Percentiles rank a stretch among this genome's conserved stretches.
phyloP scores from a whole-genome alignment of 768 basidiomycete species.

The Dacryopinax spathularia region DNA sequence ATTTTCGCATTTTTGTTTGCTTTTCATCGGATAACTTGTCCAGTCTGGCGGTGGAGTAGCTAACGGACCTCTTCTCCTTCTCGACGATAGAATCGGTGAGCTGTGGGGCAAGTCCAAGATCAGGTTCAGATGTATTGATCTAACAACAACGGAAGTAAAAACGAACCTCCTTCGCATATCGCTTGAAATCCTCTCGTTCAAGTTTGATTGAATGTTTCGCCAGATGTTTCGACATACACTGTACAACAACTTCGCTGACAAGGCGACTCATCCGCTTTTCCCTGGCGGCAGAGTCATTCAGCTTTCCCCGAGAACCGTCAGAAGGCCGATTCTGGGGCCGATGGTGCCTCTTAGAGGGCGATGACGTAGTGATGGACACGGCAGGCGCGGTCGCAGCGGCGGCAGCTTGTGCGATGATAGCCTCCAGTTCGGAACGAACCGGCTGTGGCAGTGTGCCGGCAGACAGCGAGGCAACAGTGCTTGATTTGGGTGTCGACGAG shows the following conservation, averaged over 20 bases:
- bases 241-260: conserved; percentile 80
- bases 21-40: conserved; percentile 79
- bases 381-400: conserved; percentile 15
- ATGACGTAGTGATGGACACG: background rate
- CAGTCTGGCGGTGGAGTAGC: conserved; percentile 58
- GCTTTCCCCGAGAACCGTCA: background rate
- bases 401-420: conserved; percentile 27
- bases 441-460: conserved; percentile 6
- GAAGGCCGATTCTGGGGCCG: background rate
- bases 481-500: background rate
- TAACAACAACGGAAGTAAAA: background rate
- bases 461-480: background rate
- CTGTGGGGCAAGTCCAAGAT: conserved; percentile 28
- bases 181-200: conserved; percentile 76
- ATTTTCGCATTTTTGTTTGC: conserved; percentile 76
- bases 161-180: conserved; percentile 82
- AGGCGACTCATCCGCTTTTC: conserved; percentile 75
- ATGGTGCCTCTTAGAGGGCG: background rate
- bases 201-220: conserved; percentile 69
- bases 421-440: conserved; percentile 20
- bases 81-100: conserved; percentile 75
- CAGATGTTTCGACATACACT: conserved; percentile 85
- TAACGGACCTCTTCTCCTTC: conserved; percentile 85
- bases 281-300: conserved; percentile 15
- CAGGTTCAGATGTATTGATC: background rate